A percentile compares a stretch with the other conserved stretches of the same genome.
phyloP scores from a whole-genome alignment of 2,329 filamentous ascomycete genomes.

The Endothia cerciana region DNA sequence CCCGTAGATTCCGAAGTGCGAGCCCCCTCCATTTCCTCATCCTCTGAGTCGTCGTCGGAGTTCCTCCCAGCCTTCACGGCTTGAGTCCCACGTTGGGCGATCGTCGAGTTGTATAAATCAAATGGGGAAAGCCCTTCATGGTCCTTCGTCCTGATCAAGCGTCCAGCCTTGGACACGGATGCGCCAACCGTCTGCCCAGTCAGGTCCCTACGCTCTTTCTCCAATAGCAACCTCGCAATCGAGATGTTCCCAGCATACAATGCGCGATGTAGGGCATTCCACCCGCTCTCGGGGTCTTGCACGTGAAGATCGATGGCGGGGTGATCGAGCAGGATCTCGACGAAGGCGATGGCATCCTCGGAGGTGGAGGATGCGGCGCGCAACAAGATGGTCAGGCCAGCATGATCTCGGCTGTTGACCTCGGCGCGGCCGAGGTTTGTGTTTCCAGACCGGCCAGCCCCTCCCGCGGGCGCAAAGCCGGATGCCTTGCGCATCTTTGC shows the following conservation, averaged over 20 bases:
- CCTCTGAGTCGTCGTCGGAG: conserved; percentile 57
- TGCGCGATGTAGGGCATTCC: conserved; percentile 91
- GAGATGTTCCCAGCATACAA: conserved; percentile 89
- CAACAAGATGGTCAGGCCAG: conserved; percentile 82
- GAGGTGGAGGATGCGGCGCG: conserved; percentile 79
- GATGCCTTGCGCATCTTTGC: conserved; percentile 57
- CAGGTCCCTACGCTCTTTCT: conserved; percentile 71
- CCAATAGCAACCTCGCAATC: conserved; percentile 80
- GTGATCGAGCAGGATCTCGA: conserved; percentile 78
- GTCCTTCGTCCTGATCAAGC: conserved; percentile 93
- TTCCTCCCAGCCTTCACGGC: conserved; percentile 43
- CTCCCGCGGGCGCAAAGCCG: conserved; percentile 50
- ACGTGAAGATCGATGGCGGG: conserved; percentile 82
- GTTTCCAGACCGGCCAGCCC: conserved; percentile 48
- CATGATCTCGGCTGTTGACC: conserved; percentile 81
- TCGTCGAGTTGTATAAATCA: conserved; percentile 87
- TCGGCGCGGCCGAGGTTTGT: conserved; percentile 61
- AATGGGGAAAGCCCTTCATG: conserved; percentile 93
- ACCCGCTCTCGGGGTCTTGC: conserved; percentile 90
- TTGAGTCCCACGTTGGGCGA: conserved; percentile 73
- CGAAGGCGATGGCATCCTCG: conserved; percentile 72
- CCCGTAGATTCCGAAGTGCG: conserved; percentile 17
- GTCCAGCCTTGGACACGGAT: conserved; percentile 65
- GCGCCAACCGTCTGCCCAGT: conserved; percentile 62
- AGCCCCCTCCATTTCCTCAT: conserved; percentile 49